phyloP scores from a whole-genome alignment of 176 grass and related monocot species.

The Carex kokanica region DNA sequence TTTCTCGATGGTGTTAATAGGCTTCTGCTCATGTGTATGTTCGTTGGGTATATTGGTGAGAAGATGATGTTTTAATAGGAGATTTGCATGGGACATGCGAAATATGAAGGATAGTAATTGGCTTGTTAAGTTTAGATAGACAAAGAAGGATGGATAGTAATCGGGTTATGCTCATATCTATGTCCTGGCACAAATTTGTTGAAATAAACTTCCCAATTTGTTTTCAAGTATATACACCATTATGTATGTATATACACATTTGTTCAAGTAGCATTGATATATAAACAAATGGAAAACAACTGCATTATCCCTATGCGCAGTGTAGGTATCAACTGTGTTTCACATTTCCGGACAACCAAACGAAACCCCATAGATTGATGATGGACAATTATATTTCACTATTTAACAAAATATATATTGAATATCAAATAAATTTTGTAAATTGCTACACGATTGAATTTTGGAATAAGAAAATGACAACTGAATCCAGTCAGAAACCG shows the following conservation, averaged over 20 bases:
- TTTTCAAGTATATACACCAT: not conserved
- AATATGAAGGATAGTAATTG: not conserved
- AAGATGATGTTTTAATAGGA: not conserved
- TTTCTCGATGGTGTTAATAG: not conserved
- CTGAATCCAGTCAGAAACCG: not conserved
- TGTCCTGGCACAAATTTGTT: not conserved
- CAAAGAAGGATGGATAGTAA: no score
- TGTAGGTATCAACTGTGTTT: not conserved
- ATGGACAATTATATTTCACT: not conserved
- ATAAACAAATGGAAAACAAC: no score
- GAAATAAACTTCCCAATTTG: not conserved
- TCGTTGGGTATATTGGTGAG: not conserved
- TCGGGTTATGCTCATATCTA: no score
- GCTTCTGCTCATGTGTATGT: not conserved
- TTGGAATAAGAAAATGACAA: not conserved
- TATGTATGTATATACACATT: not conserved
- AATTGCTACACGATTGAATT: not conserved
- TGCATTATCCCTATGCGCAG: no score
- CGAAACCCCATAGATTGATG: not conserved
- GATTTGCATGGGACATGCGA: not conserved
- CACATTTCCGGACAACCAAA: not conserved
- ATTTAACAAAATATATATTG: not conserved
- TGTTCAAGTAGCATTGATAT: no score
- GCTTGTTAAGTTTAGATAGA: not conserved
- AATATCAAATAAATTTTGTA: not conserved